These are phyloP conservation scores for Candida wancherniae DNA, from an alignment of 805 yeast species.

Conservation along the genomic window DNA sequence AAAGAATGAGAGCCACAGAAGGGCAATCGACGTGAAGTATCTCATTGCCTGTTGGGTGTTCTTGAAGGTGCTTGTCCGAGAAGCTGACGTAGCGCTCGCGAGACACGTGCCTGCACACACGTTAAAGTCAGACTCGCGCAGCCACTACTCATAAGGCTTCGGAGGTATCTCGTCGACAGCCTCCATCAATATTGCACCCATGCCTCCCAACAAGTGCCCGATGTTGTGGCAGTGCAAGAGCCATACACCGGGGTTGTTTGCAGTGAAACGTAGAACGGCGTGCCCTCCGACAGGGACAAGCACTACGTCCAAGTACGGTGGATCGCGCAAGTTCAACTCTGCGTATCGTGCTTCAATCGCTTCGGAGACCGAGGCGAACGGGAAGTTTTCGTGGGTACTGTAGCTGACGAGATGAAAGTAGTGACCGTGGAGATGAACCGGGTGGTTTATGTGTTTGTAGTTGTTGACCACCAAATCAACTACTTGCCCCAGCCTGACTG, in stretches of 20 bases:
- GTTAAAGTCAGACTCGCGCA: no score
- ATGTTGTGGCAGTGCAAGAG: conserved; percentile 32
- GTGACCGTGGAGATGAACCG: conserved; percentile 35
- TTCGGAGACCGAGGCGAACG: conserved; percentile 21
- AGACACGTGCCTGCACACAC: no score
- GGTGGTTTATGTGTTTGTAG: conserved; percentile 26
- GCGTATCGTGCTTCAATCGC: conserved; percentile 18
- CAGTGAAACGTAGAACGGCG: conserved; percentile 27
- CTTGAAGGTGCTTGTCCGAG: no score
- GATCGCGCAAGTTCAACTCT: conserved; percentile 16
- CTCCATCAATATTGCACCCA: conserved; percentile 21
- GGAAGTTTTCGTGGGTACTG: conserved; percentile 21
- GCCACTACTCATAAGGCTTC: not conserved
- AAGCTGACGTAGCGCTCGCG: no score
- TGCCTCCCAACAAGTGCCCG: conserved; percentile 31
- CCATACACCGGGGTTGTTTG: conserved; percentile 31
- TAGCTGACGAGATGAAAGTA: conserved; percentile 25
- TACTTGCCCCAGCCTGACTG: conserved; percentile 23
- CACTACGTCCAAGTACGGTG: conserved; percentile 25
- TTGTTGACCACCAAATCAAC: conserved; percentile 30
- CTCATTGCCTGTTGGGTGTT: no score
- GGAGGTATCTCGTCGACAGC: conserved; percentile 12
- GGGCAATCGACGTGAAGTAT: conserved; percentile 12
- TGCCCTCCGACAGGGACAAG: conserved; percentile 30
- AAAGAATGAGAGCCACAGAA: conserved; percentile 18